Evolutionary conservation across 108 stramenopile genomes (phyloP), one percentile per base, ranked within the genome.

Genomic region (Skeletonema menzelii): DNA sequence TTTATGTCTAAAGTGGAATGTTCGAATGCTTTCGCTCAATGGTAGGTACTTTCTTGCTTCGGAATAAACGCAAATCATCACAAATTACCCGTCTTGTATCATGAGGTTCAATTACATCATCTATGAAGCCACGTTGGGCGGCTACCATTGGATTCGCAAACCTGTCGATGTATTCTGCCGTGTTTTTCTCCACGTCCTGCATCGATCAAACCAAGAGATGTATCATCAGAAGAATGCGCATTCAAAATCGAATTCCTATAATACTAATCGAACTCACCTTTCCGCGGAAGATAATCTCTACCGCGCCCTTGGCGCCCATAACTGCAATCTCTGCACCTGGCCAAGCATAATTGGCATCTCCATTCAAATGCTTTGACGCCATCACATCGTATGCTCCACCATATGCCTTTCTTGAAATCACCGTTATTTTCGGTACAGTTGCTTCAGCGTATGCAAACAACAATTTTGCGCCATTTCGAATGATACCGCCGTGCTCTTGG

Each of bases 371-470:
- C 88, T 99, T 99, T 61, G 95, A 97, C 44, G 94, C 76, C 99
- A 99, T 99, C n/a, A 93, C 99, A 82, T 99, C 98, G 77, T 99
- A 99, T 11, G 99, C 98, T 24, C 99, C 99, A 6, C 99, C 99
- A 79, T 99, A 99, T 10, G 98, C 98, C 82, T 99, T 99, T 56
- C 99, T 88, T 5, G 98, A 97, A 80, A 99, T 99, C 6, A 99
- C 97, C 13, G 98, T 99, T 37, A 99, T 82, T 62, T 98, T 98
- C 34, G 97, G 94, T 4, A 99, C 97, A 19, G 92, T 97, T n/a
- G 98, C 98, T 72, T 99, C 97, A 4, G 97, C 91, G 76, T 97
- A 99, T 13, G 99, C 99, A 86, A 97, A 99, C 26, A 99, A 88
- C 17, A 99, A 86, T 89, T 99, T 98, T 44, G 97, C 92, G 46